Evolutionary conservation across 2,329 filamentous ascomycete genomes (phyloP).

Genomic region (Diaporthe sp.): DNA sequence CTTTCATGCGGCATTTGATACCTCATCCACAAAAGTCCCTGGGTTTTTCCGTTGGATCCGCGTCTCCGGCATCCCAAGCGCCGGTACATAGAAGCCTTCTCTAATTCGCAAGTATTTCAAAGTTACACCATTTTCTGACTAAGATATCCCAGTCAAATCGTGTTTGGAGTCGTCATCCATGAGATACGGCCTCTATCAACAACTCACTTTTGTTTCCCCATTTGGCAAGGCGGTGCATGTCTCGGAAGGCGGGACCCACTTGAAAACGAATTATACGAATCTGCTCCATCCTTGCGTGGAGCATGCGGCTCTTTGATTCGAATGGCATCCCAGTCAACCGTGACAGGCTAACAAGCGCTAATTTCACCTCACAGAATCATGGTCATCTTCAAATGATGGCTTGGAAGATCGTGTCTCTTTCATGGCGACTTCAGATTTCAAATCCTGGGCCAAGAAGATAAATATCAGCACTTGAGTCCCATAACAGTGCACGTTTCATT

Average conservation of each 20-base stretch:
- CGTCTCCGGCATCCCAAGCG: too few relatives aligned
- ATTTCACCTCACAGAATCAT: neutral
- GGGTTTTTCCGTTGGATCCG: too few relatives aligned
- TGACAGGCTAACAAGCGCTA: neutral
- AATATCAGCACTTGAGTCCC: neutral
- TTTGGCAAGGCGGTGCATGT: neutral
- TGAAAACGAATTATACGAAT: neutral
- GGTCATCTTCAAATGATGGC: neutral
- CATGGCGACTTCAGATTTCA: neutral
- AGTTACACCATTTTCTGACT: neutral
- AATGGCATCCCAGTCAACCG: constrained; percentile 4
- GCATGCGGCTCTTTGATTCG: constrained; percentile 7
- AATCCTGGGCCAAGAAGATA: neutral
- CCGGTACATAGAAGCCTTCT: too few relatives aligned
- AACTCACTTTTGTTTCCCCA: constrained; percentile 16
- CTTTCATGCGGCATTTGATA: too few relatives aligned
- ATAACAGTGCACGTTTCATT: neutral
- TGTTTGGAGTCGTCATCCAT: neutral
- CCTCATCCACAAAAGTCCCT: too few relatives aligned
- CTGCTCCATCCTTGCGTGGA: neutral
- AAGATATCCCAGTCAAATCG: neutral
- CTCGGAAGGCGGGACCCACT: constrained; percentile 5
- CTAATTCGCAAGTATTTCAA: neutral
- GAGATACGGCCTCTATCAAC: neutral
- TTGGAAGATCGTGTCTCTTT: neutral